phyloP scores from a whole-genome alignment of 306 rosid genomes.

The Rosa multiflora region DNA sequence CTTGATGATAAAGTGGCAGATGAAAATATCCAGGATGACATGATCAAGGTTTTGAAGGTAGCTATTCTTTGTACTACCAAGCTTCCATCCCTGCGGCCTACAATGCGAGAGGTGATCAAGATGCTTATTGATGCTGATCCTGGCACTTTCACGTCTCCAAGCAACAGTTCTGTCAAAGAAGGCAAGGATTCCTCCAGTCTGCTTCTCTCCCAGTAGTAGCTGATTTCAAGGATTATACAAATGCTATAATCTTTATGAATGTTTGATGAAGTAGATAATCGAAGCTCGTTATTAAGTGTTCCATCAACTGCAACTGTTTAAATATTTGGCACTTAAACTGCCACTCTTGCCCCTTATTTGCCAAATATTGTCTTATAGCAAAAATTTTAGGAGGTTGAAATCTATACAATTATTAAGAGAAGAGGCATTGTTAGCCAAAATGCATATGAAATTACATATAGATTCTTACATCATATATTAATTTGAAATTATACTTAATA shows the following conservation, averaged over 20 bases:
- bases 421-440: no score
- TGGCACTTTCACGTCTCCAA: conserved; percentile 29
- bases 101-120: conserved; percentile 89
- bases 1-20: conserved; percentile 61
- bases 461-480: no score
- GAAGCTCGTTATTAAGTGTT: background rate
- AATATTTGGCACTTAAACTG: no score
- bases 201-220: conserved; percentile 11
- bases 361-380: no score
- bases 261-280: background rate
- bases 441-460: no score
- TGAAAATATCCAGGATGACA: conserved; percentile 41
- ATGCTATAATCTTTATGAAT: background rate
- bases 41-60: conserved; percentile 79
- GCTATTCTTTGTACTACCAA: conserved; percentile 72
- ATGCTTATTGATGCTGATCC: conserved; percentile 78
- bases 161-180: conserved; percentile 27
- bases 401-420: no score
- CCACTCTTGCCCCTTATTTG: no score
- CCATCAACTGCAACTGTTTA: background rate
- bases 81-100: conserved; percentile 84
- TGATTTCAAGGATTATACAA: background rate
- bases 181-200: conserved; percentile 24
- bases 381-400: no score
- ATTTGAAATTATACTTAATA: no score